Evolutionary conservation across 148 eudicot genomes (phyloP), one percentile per base, ranked within the genome.

Genomic region (Diospyros lotus): DNA sequence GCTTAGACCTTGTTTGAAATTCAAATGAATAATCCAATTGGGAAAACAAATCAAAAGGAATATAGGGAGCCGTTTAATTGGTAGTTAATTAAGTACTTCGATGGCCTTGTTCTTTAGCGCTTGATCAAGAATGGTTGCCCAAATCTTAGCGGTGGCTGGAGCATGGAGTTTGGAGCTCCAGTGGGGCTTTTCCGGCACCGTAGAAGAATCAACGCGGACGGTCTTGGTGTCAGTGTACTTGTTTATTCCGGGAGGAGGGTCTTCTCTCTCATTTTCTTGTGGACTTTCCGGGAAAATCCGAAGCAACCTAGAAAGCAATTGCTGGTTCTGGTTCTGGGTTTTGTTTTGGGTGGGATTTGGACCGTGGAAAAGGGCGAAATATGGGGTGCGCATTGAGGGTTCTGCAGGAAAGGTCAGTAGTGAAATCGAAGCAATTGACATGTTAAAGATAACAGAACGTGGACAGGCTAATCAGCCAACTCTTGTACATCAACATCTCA

Each of bases 251-350:
- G 14, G 44, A 4, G 4, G 13, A 28, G 56, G 38, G 58, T 15
- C 45, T 66, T 58, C n/a, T n/a, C n/a, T n/a, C n/a, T n/a, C n/a
- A n/a, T n/a, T 64, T 66, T 51, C 65, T 28, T 45, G 58, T 8
- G 17, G 28, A 6, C n/a, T n/a, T 76, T 46, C n/a, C 39, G 2
- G 8, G 69, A 64, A 58, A 44, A 69, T 65, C 80, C 78, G n/a
- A 77, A 81, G 54, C 84, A 81, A 64, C 72, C 73, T 39, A 70
- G 51, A 55, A 69, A 64, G 39, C 52, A 69, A 55, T 66, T 17
- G 51, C 73, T 40, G 69, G 4, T 48, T 48, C 52, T 48, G 52
- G 38, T 58, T 18, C 62, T 18, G 62, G 62, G 62, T 58, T 58
- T 58, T 58, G 8, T n/a, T 18, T 17, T 58, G 39, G 4, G 38